Conservation (phyloP, 805 yeast species). For the Millerozyma acaciae region DNA sequence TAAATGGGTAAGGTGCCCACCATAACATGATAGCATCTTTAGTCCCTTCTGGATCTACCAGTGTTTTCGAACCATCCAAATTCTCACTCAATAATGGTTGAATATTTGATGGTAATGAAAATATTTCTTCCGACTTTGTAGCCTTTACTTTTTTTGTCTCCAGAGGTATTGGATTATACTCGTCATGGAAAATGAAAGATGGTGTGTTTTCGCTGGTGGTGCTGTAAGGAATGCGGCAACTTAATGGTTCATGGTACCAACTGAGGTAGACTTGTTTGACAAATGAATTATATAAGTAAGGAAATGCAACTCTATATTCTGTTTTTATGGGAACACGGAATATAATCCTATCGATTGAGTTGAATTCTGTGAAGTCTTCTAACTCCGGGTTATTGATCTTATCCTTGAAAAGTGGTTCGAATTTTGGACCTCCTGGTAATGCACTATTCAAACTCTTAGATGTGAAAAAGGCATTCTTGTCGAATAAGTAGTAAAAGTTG, state of each 20-base stretch:
- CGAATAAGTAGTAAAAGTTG: conserved; percentile 68
- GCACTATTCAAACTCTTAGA: conserved; percentile 87
- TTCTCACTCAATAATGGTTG: conserved; percentile 45
- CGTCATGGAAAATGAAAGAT: conserved; percentile 53
- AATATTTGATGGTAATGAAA: conserved; percentile 40
- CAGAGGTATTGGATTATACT: conserved; percentile 51
- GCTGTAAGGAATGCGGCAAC: conserved; percentile 43
- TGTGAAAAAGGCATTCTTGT: conserved; percentile 75
- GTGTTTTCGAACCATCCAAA: conserved; percentile 4
- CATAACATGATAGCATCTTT: conserved; percentile 59
- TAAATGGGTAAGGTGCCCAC: conserved; percentile 84
- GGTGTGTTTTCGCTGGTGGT: conserved; percentile 38
- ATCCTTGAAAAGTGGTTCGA: conserved; percentile 78
- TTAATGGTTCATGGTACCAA: conserved; percentile 62
- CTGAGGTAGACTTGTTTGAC: conserved; percentile 61
- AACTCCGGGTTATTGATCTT: conserved; percentile 50
- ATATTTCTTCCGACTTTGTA: conserved; percentile 24
- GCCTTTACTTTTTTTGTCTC: conserved; percentile 6
- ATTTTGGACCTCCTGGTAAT: conserved; percentile 94
- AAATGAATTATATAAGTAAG: conserved; percentile 75
- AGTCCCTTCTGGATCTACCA: conserved; percentile 41
- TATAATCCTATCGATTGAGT: conserved; percentile 81
- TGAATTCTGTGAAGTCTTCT: conserved; percentile 87
- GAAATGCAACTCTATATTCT: conserved; percentile 84
- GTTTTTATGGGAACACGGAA: conserved; percentile 73